Evolutionary conservation across 768 basidiomycete genomes (phyloP).

Genomic region (Hemileccinum impolitum): DNA sequence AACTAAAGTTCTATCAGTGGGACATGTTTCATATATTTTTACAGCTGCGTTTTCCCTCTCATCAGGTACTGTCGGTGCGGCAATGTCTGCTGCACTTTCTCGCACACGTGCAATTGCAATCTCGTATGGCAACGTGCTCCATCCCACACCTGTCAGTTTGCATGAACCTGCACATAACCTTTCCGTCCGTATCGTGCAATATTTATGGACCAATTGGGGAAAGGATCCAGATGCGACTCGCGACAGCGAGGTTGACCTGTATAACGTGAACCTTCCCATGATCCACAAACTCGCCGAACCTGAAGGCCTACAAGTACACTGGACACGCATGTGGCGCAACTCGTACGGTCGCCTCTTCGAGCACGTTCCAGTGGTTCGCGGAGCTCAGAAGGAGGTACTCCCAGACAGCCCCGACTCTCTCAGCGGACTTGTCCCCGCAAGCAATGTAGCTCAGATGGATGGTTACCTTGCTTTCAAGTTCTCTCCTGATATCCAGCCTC

Average conservation of each 20-base stretch:
- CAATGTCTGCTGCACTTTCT: conserved; percentile 75
- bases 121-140: conserved; percentile 78
- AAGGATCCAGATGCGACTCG: conserved; percentile 55
- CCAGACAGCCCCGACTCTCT: conserved; percentile 46
- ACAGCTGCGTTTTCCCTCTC: conserved; percentile 84
- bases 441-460: conserved; percentile 15
- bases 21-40: conserved; percentile 1
- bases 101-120: conserved; percentile 76
- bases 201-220: conserved; percentile 88
- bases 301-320: conserved; percentile 63
- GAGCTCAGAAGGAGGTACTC: conserved; percentile 24
- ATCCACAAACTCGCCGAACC: conserved; percentile 59
- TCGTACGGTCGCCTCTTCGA: conserved; percentile 82
- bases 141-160: conserved; percentile 58
- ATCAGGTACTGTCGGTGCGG: conserved; percentile 90
- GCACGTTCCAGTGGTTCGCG: conserved; percentile 28
- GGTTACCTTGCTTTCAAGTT: conserved; percentile 67
- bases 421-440: neutral
- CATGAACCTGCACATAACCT: conserved; percentile 73
- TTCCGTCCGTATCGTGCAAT: conserved; percentile 59
- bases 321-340: conserved; percentile 86
- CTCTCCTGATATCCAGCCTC: conserved; percentile 63
- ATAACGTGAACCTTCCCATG: conserved; percentile 86
- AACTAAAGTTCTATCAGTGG: neutral
- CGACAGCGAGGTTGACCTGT: conserved; percentile 71